Conservation (phyloP, 129 eudicot genomes). For the Lactuca saligna region DNA sequence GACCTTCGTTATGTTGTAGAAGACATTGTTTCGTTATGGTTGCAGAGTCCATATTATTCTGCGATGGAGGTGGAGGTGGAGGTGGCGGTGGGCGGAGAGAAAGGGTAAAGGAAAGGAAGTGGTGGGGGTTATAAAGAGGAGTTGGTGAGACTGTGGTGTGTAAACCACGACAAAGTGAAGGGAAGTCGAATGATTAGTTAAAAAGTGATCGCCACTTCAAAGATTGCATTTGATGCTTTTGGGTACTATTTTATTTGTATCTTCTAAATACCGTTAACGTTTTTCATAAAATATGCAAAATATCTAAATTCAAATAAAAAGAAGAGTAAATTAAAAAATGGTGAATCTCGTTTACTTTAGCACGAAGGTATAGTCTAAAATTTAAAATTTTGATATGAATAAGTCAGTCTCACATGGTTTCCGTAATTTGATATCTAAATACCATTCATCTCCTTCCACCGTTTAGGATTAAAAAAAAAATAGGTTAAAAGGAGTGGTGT, state of each 20-base stretch:
- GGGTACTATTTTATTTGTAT: not conserved
- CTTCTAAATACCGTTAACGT: not conserved
- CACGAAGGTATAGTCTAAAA: no score
- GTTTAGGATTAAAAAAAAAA: no score
- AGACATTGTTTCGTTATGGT: slow-evolving; percentile 25
- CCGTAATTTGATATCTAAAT: no score
- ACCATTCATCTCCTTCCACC: no score
- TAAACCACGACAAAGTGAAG: slow-evolving; percentile 23
- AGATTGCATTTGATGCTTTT: not conserved
- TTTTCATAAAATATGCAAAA: not conserved
- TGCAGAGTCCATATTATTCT: slow-evolving; percentile 36
- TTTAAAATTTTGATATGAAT: no score
- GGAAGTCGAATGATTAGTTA: slow-evolving; percentile 17
- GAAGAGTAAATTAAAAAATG: no score
- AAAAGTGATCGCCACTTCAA: slow-evolving; percentile 8
- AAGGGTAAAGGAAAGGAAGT: slow-evolving; percentile 3
- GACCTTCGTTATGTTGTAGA: slow-evolving; percentile 27
- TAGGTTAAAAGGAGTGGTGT: no score
- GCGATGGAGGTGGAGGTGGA: not conserved
- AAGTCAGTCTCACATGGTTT: no score
- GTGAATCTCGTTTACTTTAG: no score
- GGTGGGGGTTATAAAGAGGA: slow-evolving; percentile 34
- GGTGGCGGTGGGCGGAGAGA: slow-evolving; percentile 4
- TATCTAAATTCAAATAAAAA: no score
- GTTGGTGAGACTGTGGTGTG: slow-evolving; percentile 42